Percentiles rank a stretch among this genome's conserved stretches.
These are phyloP conservation scores for Thraustotheca clavata DNA, from an alignment of 352 stramenopile genomes.

Conservation along the genomic window DNA sequence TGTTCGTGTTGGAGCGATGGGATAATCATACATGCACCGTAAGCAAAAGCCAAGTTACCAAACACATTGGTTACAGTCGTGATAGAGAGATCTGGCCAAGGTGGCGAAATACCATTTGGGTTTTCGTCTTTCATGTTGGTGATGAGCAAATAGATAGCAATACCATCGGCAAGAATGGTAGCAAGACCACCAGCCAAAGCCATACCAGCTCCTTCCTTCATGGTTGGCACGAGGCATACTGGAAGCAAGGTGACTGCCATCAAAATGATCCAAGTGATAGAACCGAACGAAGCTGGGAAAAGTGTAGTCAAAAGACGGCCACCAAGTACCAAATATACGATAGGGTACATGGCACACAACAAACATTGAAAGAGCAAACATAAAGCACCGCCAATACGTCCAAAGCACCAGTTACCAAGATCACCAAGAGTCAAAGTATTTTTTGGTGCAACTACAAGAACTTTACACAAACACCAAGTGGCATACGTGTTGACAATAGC, in stretches of 20 bases:
- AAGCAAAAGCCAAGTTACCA: constrained; percentile 22
- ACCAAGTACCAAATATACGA: constrained; percentile 22
- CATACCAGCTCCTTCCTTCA: constrained; percentile 23
- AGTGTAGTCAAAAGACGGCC: constrained; percentile 8
- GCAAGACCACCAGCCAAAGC: constrained; percentile 22
- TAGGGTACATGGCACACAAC: constrained; percentile 18
- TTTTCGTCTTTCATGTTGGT: constrained; percentile 8
- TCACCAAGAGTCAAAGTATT: constrained; percentile 19
- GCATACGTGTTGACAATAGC: constrained; percentile 1
- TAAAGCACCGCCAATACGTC: constrained; percentile 1
- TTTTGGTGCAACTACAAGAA: constrained; percentile 20
- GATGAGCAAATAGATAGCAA: constrained; percentile 15
- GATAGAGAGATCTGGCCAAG: constrained; percentile 7
- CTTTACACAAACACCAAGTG: constrained; percentile 11
- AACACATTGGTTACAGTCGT: constrained; percentile 12
- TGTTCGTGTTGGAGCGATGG: constrained; percentile 22
- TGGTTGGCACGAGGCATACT: constrained; percentile 21
- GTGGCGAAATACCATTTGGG: neutral
- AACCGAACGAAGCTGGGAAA: constrained; percentile 15
- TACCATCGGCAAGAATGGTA: constrained; percentile 21
- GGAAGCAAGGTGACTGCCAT: constrained; percentile 23
- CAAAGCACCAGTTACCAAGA: constrained; percentile 22
- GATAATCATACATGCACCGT: constrained; percentile 23
- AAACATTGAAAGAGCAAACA: constrained; percentile 15
- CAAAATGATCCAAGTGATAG: constrained; percentile 21